Conservation (phyloP, 139 green algal species). For the Coelastrella sp. region DNA sequence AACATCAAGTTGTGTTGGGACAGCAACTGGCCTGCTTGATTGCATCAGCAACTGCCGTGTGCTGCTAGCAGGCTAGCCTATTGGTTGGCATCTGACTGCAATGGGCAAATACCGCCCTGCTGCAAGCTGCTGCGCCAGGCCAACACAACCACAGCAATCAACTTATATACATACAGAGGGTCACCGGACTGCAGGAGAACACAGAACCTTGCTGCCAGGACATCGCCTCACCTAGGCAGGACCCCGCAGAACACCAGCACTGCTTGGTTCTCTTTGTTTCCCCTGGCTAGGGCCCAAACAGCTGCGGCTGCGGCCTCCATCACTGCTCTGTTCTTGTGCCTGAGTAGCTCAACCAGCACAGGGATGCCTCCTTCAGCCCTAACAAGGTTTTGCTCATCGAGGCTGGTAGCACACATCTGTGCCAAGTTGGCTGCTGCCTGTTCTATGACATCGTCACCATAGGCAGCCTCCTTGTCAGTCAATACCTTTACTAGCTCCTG, state of each 20-base stretch:
- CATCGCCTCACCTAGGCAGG: background rate
- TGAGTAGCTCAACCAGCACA: background rate
- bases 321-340: background rate
- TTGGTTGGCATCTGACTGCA: too few relatives aligned
- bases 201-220: background rate
- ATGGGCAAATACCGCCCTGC: too few relatives aligned
- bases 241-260: background rate
- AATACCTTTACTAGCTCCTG: background rate
- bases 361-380: background rate
- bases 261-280: background rate
- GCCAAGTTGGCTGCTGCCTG: conserved; percentile 4
- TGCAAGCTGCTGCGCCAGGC: too few relatives aligned
- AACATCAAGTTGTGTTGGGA: background rate
- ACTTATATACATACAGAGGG: too few relatives aligned
- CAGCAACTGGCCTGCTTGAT: background rate
- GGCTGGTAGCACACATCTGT: background rate
- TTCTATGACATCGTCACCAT: background rate
- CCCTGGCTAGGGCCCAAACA: conserved; percentile 1
- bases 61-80: too few relatives aligned
- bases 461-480: background rate
- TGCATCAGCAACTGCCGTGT: too few relatives aligned
- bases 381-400: background rate
- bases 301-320: conserved; percentile 12
- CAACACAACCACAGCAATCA: background rate
- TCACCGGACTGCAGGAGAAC: background rate